These are phyloP conservation scores for Aspergillus baeticus DNA, from an alignment of 495 filamentous ascomycete species.

Conservation along the genomic window DNA sequence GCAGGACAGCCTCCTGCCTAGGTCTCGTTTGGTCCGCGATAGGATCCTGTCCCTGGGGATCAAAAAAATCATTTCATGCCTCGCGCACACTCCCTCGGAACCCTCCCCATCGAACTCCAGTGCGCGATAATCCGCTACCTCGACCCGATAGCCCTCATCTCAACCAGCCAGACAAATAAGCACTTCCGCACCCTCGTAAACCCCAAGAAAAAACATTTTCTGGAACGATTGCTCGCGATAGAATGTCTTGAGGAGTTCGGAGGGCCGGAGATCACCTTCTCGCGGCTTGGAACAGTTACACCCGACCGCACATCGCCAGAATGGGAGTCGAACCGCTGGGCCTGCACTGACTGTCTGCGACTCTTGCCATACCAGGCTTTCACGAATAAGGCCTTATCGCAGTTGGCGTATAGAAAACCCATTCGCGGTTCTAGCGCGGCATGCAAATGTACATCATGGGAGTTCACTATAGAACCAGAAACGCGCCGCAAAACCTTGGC, in stretches of 20 bases:
- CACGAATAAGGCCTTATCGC: background rate
- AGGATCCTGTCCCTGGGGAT: too few species aligned
- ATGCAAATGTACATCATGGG: background rate
- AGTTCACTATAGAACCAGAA: background rate
- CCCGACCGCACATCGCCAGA: background rate
- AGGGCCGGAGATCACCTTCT: background rate
- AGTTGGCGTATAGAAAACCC: background rate
- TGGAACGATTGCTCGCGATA: background rate
- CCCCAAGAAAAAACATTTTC: background rate
- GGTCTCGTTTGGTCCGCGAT: too few species aligned
- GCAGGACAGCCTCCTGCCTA: too few species aligned
- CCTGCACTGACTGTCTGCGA: background rate
- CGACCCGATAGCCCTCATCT: slow-evolving; percentile 4
- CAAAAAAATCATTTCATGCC: too few species aligned
- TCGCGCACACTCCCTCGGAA: background rate
- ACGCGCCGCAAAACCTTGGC: background rate
- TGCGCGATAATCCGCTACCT: background rate
- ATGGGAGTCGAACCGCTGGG: slow-evolving; percentile 2
- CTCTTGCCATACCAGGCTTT: background rate
- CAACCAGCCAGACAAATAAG: background rate
- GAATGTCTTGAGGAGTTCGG: background rate
- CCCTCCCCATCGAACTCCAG: slow-evolving; percentile 1
- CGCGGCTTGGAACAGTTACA: background rate
- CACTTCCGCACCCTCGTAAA: background rate
- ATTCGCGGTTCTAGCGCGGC: background rate